Percentiles rank a stretch among this genome's conserved stretches.
These are phyloP conservation scores for Neocatenulostroma microsporum DNA, from an alignment of 2,329 filamentous ascomycete genomes.

Conservation along the genomic window DNA sequence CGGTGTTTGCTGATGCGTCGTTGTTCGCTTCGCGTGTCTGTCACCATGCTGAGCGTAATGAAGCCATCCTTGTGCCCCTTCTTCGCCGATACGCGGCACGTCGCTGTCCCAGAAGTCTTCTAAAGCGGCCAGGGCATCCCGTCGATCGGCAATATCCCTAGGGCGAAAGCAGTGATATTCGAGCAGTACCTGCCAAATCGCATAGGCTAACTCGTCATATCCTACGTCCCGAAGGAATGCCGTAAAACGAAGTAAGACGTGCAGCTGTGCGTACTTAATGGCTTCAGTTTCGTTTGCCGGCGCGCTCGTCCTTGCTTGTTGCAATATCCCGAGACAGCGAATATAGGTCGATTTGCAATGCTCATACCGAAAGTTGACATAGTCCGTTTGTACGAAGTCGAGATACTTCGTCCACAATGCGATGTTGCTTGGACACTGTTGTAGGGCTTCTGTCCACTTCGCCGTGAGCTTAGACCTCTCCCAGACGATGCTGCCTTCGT, in stretches of 20 bases:
- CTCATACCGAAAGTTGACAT: slow-evolving; percentile 61
- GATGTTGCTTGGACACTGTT: slow-evolving; percentile 50
- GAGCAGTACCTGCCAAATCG: slow-evolving; percentile 73
- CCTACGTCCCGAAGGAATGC: slow-evolving; percentile 68
- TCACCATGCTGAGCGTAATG: slow-evolving; percentile 29
- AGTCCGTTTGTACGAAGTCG: slow-evolving; percentile 61
- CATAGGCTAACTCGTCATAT: slow-evolving; percentile 67
- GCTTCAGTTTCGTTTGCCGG: not conserved
- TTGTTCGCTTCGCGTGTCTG: not conserved
- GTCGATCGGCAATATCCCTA: slow-evolving; percentile 2
- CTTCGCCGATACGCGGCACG: slow-evolving; percentile 67
- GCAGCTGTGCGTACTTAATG: slow-evolving; percentile 46
- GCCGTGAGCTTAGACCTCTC: slow-evolving; percentile 51
- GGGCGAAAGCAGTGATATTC: slow-evolving; percentile 63
- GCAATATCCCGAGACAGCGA: slow-evolving; percentile 42
- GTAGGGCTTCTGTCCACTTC: slow-evolving; percentile 59
- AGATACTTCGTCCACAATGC: slow-evolving; percentile 66
- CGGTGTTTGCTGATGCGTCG: too few species aligned
- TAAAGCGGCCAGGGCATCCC: slow-evolving; percentile 38
- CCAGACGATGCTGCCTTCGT: slow-evolving; percentile 69
- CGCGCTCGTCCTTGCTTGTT: not conserved
- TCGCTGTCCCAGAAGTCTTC: slow-evolving; percentile 84
- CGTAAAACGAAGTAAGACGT: slow-evolving; percentile 68
- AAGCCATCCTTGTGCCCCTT: slow-evolving; percentile 61
- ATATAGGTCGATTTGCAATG: slow-evolving; percentile 53